A percentile compares a stretch with the other conserved stretches of the same genome.
phyloP scores from a whole-genome alignment of 805 yeast genomes.

The Teunomyces lycoperdinae region DNA sequence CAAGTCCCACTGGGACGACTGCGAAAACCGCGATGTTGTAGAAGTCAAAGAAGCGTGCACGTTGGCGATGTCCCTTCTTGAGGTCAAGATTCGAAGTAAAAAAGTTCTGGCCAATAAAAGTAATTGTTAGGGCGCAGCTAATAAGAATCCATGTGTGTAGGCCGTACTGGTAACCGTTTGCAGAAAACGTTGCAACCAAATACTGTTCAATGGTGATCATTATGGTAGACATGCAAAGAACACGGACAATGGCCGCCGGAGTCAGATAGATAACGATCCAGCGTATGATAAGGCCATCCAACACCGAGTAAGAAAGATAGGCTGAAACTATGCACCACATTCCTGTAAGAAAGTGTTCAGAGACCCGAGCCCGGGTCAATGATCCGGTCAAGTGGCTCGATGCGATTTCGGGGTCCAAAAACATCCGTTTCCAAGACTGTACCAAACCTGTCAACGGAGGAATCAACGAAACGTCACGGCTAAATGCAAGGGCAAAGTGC shows the following conservation, averaged over 20 bases:
- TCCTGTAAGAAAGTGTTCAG: constrained; percentile 74
- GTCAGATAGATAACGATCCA: constrained; percentile 92
- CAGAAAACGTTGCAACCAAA: constrained; percentile 57
- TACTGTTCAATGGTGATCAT: constrained; percentile 69
- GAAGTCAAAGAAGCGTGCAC: constrained; percentile 73
- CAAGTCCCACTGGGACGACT: constrained; percentile 96
- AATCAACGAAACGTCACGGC: constrained; percentile 72
- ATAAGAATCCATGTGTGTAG: constrained; percentile 90
- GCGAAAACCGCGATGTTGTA: constrained; percentile 92
- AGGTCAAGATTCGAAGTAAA: constrained; percentile 72
- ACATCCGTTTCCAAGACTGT: constrained; percentile 40
- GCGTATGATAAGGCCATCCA: constrained; percentile 87
- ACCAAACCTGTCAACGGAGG: constrained; percentile 60
- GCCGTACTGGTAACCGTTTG: constrained; percentile 69
- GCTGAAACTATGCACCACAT: constrained; percentile 93
- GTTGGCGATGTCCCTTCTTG: constrained; percentile 38
- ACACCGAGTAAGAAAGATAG: constrained; percentile 74
- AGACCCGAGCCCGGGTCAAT: not conserved
- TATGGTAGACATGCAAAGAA: constrained; percentile 77
- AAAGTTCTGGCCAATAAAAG: constrained; percentile 83
- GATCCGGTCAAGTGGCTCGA: constrained; percentile 1
- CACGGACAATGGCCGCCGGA: constrained; percentile 83
- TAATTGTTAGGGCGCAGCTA: constrained; percentile 77
- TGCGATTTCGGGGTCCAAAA: constrained; percentile 11
- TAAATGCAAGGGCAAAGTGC: constrained; percentile 71